phyloP scores from a whole-genome alignment of 768 basidiomycete species.

The Rhizopogon salebrosus region DNA sequence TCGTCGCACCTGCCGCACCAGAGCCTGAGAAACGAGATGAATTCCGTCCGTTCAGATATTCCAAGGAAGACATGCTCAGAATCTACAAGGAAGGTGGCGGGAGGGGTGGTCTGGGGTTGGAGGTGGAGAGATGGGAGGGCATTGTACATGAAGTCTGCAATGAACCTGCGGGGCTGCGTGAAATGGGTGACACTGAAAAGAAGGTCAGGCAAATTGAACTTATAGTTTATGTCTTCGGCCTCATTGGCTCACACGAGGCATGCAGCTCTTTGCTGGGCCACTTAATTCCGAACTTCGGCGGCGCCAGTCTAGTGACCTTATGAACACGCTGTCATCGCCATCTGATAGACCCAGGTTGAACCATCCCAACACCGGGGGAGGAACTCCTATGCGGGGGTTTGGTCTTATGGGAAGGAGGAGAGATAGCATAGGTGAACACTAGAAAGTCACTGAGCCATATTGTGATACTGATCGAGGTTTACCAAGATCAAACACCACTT shows the following conservation, averaged over 20 bases:
- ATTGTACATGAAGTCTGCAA: conserved; percentile 71
- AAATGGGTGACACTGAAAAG: conserved; percentile 79
- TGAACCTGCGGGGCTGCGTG: conserved; percentile 73
- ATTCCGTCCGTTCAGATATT: conserved; percentile 77
- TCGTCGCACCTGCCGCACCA: conserved; percentile 39
- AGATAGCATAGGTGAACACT: conserved; percentile 58
- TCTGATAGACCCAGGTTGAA: conserved; percentile 57
- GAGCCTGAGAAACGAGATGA: conserved; percentile 56
- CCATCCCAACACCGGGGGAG: conserved; percentile 41
- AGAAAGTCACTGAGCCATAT: not conserved
- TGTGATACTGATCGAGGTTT: conserved; percentile 9
- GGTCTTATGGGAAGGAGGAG: conserved; percentile 56
- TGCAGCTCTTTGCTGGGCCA: conserved; percentile 70
- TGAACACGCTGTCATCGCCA: conserved; percentile 53
- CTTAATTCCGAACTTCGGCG: conserved; percentile 86
- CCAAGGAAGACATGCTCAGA: conserved; percentile 78
- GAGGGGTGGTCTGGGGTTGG: conserved; percentile 68
- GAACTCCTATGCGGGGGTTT: conserved; percentile 62
- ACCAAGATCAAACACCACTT: conserved; percentile 53
- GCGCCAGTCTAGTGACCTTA: conserved; percentile 73
- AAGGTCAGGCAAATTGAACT: conserved; percentile 52
- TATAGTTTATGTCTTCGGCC: conserved; percentile 5
- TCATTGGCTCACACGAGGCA: conserved; percentile 24
- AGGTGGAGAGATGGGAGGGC: conserved; percentile 88
- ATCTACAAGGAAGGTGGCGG: conserved; percentile 80